Base-by-base conservation (phyloP, 2,329 filamentous ascomycete species). In the Microdochium bolleyi region DNA sequence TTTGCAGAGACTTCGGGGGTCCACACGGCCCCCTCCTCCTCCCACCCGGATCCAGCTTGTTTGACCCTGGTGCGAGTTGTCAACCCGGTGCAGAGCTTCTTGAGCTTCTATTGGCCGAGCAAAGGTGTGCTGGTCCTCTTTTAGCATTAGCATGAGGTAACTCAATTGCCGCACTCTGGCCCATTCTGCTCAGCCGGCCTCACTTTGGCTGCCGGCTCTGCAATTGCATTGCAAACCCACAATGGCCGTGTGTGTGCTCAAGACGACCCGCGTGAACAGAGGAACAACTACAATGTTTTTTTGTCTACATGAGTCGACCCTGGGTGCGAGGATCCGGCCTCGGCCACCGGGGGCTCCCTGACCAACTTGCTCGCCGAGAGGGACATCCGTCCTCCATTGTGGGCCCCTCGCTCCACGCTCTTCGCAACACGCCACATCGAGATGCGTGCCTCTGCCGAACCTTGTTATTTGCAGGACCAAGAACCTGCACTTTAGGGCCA, bases 71-170 rank as follows among this genome's bases (percentile, higher is more conserved):
- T 22, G 7, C 41, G 41, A 46, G 41, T 46, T 46, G 41, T 22
- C 41, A 46, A 46, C 41, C 41, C 41, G 24, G 48, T 50, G 49
- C 24, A 49, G 49, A 52, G 51, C 51, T 50, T 55, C 53, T 55
- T 50, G 53, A 55, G 48, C 51, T 50, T 52, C 53, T 53, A 51
- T 25, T 53, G 49, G 44, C 37, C 49, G 34, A 37, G 14, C 24
- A 7, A 21, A 14, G 22, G 16, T 25, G 5, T 16, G 32, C 24
- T 49, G 34, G 49, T 13, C 25, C 38, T 46, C 49, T 16, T 27
- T 48, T 16, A 48, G 38, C 37, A 34, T 27, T 8, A 24, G 46
- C 11, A 52, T 38, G 24, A 22, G 9, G 22, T 8, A 53, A 52
- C 24, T 49, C 14, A 48, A 24, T 30, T 49, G 48, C 24, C 48